These are phyloP conservation scores for Fusarium pseudonygamai DNA, from an alignment of 2,329 filamentous ascomycete genomes.

Conservation along the genomic window DNA sequence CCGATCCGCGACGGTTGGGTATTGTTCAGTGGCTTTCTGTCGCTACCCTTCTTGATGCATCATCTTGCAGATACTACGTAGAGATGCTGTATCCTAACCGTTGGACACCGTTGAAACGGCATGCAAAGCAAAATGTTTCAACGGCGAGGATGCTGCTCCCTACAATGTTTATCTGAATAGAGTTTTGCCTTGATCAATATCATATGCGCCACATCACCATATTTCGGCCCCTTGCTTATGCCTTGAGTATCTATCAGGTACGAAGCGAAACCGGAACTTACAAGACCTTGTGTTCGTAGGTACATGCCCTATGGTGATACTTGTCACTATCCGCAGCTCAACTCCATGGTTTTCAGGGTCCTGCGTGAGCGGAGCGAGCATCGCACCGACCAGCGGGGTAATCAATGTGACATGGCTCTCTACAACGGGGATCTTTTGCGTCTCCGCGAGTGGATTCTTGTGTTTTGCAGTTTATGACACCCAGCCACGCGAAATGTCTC, in stretches of 20 bases:
- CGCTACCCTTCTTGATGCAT: constrained; percentile 11
- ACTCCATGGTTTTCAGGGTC: constrained; percentile 30
- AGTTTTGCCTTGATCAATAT: constrained; percentile 7
- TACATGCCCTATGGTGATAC: constrained; percentile 19
- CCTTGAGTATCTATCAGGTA: background rate
- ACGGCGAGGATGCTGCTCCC: background rate
- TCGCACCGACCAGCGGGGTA: constrained; percentile 36
- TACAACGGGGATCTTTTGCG: constrained; percentile 24
- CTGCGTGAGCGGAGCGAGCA: constrained; percentile 17
- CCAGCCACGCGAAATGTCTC: constrained; percentile 23
- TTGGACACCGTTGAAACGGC: constrained; percentile 11
- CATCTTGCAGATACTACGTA: constrained; percentile 9
- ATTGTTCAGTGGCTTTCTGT: constrained; percentile 27
- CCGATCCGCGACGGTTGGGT: background rate
- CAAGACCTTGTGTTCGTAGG: background rate
- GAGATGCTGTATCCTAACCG: constrained; percentile 12
- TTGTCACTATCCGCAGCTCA: constrained; percentile 11
- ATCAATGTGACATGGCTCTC: constrained; percentile 26
- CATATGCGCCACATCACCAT: constrained; percentile 23
- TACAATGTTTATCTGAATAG: constrained; percentile 10
- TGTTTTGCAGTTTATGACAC: constrained; percentile 29
- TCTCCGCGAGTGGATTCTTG: constrained; percentile 32
- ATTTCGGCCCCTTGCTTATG: background rate
- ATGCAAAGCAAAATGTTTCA: constrained; percentile 9
- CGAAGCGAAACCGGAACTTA: constrained; percentile 10